phyloP scores from a whole-genome alignment of 2,329 filamentous ascomycete genomes.

The Alternaria sp. region DNA sequence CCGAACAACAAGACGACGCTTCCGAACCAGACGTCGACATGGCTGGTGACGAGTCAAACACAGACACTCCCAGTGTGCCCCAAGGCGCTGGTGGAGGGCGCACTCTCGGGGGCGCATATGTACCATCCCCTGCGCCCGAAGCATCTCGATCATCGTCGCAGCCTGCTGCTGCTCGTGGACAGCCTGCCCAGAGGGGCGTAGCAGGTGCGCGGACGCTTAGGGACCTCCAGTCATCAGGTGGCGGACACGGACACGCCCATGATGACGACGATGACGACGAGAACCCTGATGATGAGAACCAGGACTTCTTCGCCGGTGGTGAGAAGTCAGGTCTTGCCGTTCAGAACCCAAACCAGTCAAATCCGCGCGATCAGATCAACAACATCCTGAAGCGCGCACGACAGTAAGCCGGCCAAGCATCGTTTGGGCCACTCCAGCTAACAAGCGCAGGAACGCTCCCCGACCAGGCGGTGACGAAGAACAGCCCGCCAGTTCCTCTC shows the following conservation, averaged over 20 bases:
- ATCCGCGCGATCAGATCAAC: slow-evolving; percentile 57
- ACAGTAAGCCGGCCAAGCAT: slow-evolving; percentile 39
- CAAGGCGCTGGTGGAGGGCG: slow-evolving; percentile 42
- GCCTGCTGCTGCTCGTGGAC: slow-evolving; percentile 27
- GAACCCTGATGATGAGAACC: slow-evolving; percentile 64
- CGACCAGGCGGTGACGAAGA: slow-evolving; percentile 61
- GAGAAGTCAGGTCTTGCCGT: slow-evolving; percentile 81
- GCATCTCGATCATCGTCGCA: slow-evolving; percentile 18
- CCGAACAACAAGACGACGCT: slow-evolving; percentile 26
- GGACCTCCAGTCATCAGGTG: slow-evolving; percentile 54
- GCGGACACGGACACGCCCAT: slow-evolving; percentile 53
- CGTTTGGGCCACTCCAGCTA: slow-evolving; percentile 17
- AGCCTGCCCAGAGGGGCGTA: slow-evolving; percentile 38
- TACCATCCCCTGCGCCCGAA: slow-evolving; percentile 32
- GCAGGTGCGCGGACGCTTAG: slow-evolving; percentile 51
- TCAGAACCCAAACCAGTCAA: slow-evolving; percentile 65
- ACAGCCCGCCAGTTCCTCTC: slow-evolving; percentile 55
- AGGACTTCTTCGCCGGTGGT: slow-evolving; percentile 80
- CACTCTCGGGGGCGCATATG: slow-evolving; percentile 46
- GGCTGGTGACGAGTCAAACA: slow-evolving; percentile 40
- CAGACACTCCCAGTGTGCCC: slow-evolving; percentile 27
- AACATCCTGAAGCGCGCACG: slow-evolving; percentile 58
- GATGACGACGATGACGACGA: slow-evolving; percentile 63
- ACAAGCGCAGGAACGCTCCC: slow-evolving; percentile 62
- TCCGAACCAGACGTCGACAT: slow-evolving; percentile 41